A percentile compares a stretch with the other conserved stretches of the same genome.
phyloP scores from a whole-genome alignment of 1,139 yeast genomes.

The Diutina rugosa region DNA sequence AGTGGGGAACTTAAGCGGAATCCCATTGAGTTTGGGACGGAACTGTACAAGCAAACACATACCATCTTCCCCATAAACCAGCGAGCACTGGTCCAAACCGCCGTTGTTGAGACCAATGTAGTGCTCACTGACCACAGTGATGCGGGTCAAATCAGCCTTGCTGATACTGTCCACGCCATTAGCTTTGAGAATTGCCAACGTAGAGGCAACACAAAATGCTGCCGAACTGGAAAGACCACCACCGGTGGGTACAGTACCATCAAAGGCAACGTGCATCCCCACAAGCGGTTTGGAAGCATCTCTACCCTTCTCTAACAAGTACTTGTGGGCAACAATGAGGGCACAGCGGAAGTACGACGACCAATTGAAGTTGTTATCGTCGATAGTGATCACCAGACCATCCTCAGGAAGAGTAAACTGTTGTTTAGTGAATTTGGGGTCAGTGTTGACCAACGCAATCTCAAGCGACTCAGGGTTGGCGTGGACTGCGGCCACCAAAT shows the following conservation, averaged over 20 bases:
- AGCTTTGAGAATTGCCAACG: slow-evolving; percentile 44
- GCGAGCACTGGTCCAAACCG: slow-evolving; percentile 72
- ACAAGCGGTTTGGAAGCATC: slow-evolving; percentile 8
- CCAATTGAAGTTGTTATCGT: slow-evolving; percentile 42
- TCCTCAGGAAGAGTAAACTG: slow-evolving; percentile 28
- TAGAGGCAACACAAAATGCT: slow-evolving; percentile 57
- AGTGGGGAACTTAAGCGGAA: slow-evolving; percentile 43
- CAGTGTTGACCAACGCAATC: slow-evolving; percentile 32
- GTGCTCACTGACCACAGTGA: slow-evolving; percentile 60
- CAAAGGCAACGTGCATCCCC: slow-evolving; percentile 43
- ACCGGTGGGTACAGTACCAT: slow-evolving; percentile 64
- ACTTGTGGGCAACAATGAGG: slow-evolving; percentile 45
- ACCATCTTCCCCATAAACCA: slow-evolving; percentile 49
- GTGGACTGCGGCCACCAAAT: slow-evolving; percentile 44
- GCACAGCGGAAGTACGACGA: slow-evolving; percentile 60
- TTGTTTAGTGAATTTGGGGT: slow-evolving; percentile 14
- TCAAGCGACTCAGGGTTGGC: slow-evolving; percentile 9
- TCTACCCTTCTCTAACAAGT: slow-evolving; percentile 18
- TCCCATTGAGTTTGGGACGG: slow-evolving; percentile 44
- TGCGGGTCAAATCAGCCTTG: slow-evolving; percentile 42
- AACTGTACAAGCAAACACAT: slow-evolving; percentile 53
- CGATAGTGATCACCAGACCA: slow-evolving; percentile 32
- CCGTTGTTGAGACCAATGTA: slow-evolving; percentile 67
- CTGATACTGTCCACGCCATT: slow-evolving; percentile 32
- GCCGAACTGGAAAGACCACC: slow-evolving; percentile 66